Conservation (phyloP, 225 moss, liverwort and hornwort genomes). For the Lunularia cruciata region DNA sequence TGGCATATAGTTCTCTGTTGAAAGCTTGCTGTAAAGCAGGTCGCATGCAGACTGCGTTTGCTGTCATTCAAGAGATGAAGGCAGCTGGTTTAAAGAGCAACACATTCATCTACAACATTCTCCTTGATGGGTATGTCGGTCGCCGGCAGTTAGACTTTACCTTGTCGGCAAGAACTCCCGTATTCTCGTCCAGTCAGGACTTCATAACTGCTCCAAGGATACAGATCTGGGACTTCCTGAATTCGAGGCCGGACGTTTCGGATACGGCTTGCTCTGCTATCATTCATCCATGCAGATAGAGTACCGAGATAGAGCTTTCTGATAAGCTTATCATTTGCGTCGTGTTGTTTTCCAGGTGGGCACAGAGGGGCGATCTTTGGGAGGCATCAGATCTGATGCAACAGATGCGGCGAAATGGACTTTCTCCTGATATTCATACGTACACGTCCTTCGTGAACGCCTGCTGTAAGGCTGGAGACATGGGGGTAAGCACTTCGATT, state of each 20-base stretch:
- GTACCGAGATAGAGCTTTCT: too few relatives aligned
- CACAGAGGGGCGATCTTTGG: constrained; percentile 85
- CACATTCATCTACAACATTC: constrained; percentile 70
- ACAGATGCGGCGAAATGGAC: constrained; percentile 68
- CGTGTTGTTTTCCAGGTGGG: constrained; percentile 54
- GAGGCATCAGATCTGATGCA: constrained; percentile 83
- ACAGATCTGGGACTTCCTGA: too few relatives aligned
- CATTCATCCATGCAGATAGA: too few relatives aligned
- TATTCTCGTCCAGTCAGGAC: too few relatives aligned
- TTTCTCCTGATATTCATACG: constrained; percentile 67
- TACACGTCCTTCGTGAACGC: constrained; percentile 78
- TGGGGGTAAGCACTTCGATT: constrained; percentile 46
- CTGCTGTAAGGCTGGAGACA: constrained; percentile 81
- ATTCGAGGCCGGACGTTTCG: too few relatives aligned
- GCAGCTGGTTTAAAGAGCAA: constrained; percentile 57
- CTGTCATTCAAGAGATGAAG: constrained; percentile 64
- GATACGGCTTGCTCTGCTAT: too few relatives aligned
- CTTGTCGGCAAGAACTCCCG: neutral
- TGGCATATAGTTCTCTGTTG: constrained; percentile 67
- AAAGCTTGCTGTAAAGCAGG: constrained; percentile 87
- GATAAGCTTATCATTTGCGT: neutral
- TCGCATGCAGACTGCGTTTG: constrained; percentile 78
- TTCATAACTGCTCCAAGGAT: too few relatives aligned
- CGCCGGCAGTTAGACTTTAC: too few relatives aligned
- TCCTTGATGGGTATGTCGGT: constrained; percentile 82